Conservation (phyloP, 1,139 yeast species). For the Hyphopichia pseudoburtonii region DNA sequence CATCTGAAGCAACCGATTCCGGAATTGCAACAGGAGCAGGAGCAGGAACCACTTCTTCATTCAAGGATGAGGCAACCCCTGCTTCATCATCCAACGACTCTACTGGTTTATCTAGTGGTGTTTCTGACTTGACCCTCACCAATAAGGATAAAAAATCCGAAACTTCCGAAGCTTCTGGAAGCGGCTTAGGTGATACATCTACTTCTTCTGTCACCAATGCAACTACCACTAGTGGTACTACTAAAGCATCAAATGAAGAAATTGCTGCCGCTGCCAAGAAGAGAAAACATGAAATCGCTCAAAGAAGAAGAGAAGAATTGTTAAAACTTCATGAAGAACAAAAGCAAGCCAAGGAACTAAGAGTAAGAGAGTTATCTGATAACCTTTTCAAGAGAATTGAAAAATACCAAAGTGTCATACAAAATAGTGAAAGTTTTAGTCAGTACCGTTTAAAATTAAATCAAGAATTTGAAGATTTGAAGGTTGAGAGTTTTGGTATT, state of each 20-base stretch:
- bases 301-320: slow-evolving; percentile 57
- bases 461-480: slow-evolving; percentile 61
- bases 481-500: slow-evolving; percentile 49
- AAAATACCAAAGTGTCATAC: slow-evolving; percentile 27
- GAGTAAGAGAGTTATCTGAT: slow-evolving; percentile 52
- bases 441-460: slow-evolving; percentile 41
- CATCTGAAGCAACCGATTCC: not conserved
- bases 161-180: not conserved
- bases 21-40: slow-evolving; percentile 1
- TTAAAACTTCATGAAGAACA: slow-evolving; percentile 54
- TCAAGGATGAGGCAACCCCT: not conserved
- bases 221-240: slow-evolving; percentile 2
- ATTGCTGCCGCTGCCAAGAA: slow-evolving; percentile 10
- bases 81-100: not conserved
- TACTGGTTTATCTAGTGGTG: slow-evolving; percentile 4
- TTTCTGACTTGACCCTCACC: slow-evolving; percentile 4
- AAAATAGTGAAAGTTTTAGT: slow-evolving; percentile 33
- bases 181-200: not conserved
- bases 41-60: slow-evolving; percentile 3
- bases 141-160: not conserved
- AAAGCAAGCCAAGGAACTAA: slow-evolving; percentile 50
- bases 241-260: slow-evolving; percentile 2
- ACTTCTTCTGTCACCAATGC: slow-evolving; percentile 2
- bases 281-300: slow-evolving; percentile 41
- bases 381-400: slow-evolving; percentile 48